These are phyloP conservation scores for Hericium coralloides DNA, from an alignment of 768 basidiomycete genomes.

Conservation along the genomic window DNA sequence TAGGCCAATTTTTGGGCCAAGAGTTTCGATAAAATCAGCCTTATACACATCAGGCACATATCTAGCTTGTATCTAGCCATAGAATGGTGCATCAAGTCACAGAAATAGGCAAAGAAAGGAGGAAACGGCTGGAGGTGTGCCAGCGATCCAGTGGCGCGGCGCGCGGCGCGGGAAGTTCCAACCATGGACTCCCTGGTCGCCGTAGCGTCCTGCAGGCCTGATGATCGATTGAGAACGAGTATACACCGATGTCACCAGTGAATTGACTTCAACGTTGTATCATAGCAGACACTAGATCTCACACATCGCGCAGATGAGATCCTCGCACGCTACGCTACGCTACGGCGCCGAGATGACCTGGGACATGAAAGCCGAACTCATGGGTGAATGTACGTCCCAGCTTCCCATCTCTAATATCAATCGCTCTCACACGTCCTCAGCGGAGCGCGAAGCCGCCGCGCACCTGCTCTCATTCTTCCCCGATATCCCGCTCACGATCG, in stretches of 20 bases:
- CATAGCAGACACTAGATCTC: background rate
- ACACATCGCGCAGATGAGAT: slow-evolving; percentile 46
- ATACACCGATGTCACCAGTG: slow-evolving; percentile 75
- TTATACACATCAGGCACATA: too few relatives aligned
- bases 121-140: too few relatives aligned
- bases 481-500: slow-evolving; percentile 52
- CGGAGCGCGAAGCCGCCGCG: slow-evolving; percentile 52
- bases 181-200: background rate
- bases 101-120: too few relatives aligned
- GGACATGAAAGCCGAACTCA: slow-evolving; percentile 83
- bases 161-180: too few relatives aligned
- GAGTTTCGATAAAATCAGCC: too few relatives aligned
- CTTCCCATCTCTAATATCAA: too few relatives aligned
- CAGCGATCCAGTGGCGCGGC: too few relatives aligned
- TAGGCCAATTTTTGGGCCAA: too few relatives aligned
- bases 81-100: too few relatives aligned
- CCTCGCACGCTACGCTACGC: slow-evolving; percentile 53
- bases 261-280: slow-evolving; percentile 16
- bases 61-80: too few relatives aligned
- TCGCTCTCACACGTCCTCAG: slow-evolving; percentile 24
- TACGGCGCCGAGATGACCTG: slow-evolving; percentile 78
- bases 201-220: slow-evolving; percentile 35
- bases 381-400: slow-evolving; percentile 64
- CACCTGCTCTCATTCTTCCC: slow-evolving; percentile 75
- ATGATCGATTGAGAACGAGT: slow-evolving; percentile 72